Percentiles rank a stretch among this genome's conserved stretches.
These are phyloP conservation scores for Ampelocalamus luodianensis DNA, from an alignment of 176 grass and related monocot genomes.

Conservation along the genomic window DNA sequence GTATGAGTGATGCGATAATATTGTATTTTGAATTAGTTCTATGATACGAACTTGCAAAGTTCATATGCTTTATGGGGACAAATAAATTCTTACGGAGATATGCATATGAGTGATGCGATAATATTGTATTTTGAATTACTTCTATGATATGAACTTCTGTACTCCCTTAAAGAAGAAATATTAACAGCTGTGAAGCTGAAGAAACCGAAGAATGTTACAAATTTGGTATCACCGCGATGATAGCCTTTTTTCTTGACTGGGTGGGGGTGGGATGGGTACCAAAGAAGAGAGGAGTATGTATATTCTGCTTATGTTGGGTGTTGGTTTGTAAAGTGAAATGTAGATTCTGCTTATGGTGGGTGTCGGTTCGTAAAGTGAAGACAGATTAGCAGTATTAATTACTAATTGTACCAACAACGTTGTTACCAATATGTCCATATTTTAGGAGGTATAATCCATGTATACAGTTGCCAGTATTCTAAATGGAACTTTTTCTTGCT, in stretches of 20 bases:
- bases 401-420: not conserved
- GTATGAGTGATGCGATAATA: too few species aligned
- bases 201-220: constrained; percentile 5
- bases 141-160: not conserved
- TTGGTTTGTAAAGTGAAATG: constrained; percentile 12
- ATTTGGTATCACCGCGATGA: not conserved
- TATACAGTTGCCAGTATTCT: constrained; percentile 15
- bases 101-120: not conserved
- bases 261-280: not conserved
- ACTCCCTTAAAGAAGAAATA: constrained; percentile 7
- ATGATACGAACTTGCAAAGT: not conserved
- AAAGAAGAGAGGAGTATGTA: constrained; percentile 1
- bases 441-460: constrained; percentile 17
- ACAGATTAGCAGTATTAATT: constrained; percentile 17
- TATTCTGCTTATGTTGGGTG: constrained; percentile 22
- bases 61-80: not conserved
- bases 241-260: not conserved
- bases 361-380: constrained; percentile 7
- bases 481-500: not conserved
- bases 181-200: constrained; percentile 13
- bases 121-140: too few species aligned
- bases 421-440: not conserved
- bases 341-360: not conserved
- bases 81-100: not conserved
- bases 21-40: too few species aligned